These are phyloP conservation scores for Krasilnikovozyma curviuscula DNA, from an alignment of 768 basidiomycete genomes.

Conservation along the genomic window DNA sequence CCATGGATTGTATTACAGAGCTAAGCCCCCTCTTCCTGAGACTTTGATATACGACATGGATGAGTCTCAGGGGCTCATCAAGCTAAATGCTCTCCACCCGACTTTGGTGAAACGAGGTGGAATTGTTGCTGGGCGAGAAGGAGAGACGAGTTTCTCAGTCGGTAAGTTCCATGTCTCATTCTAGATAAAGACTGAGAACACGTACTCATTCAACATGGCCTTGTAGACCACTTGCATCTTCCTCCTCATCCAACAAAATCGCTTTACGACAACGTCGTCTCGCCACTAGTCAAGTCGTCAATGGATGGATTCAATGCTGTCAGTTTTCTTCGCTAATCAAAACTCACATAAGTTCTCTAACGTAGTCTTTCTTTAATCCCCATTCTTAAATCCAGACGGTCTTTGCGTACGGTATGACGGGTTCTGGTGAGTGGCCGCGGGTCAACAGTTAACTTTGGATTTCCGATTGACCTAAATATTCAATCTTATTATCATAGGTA, in stretches of 20 bases:
- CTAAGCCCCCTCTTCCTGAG: background rate
- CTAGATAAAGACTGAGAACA: background rate
- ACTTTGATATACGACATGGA: conserved; percentile 7
- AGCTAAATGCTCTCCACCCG: background rate
- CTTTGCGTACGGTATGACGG: too few relatives aligned
- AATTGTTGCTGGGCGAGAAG: conserved; percentile 6
- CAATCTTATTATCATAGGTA: too few relatives aligned
- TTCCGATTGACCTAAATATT: too few relatives aligned
- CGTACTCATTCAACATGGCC: background rate
- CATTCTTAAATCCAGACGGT: too few relatives aligned
- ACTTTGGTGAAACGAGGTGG: conserved; percentile 9
- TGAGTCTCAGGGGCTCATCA: background rate
- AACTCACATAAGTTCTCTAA: too few relatives aligned
- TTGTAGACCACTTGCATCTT: conserved; percentile 9
- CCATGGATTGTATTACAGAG: too few relatives aligned
- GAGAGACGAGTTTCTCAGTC: conserved; percentile 2
- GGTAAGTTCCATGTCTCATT: background rate
- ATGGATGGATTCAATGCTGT: conserved; percentile 9
- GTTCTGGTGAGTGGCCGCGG: too few relatives aligned
- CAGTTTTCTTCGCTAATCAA: too few relatives aligned
- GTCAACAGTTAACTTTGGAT: too few relatives aligned
- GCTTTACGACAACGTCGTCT: conserved; percentile 4
- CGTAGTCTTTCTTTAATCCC: too few relatives aligned
- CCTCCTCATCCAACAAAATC: conserved; percentile 4
- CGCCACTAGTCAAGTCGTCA: conserved; percentile 1